Conservation (phyloP, 2,329 filamentous ascomycete genomes). For the Alternaria triticina region DNA sequence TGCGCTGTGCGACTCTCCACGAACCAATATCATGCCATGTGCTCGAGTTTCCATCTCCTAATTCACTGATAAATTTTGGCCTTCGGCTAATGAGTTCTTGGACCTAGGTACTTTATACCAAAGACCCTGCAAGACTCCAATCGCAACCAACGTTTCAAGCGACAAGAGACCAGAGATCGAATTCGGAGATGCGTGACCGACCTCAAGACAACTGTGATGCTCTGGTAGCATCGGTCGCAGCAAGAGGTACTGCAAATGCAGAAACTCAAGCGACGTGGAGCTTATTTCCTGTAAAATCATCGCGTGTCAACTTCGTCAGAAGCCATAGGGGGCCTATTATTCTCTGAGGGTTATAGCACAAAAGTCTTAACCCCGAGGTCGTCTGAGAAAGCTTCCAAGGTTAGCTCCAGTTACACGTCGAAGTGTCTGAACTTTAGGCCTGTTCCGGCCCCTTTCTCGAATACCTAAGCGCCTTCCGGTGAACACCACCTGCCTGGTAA, state of each 20-base stretch:
- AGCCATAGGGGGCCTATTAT: neutral
- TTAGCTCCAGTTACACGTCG: neutral
- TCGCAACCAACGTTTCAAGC: neutral
- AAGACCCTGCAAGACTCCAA: neutral
- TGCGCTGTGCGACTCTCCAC: neutral
- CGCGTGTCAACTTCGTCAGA: neutral
- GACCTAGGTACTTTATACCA: neutral
- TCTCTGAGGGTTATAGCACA: neutral
- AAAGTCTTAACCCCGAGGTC: neutral
- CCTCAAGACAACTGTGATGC: neutral
- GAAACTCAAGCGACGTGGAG: neutral
- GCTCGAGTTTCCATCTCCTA: neutral
- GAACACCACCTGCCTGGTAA: neutral
- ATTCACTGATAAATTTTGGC: neutral
- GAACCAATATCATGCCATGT: neutral
- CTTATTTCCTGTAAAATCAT: neutral
- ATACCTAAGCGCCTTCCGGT: neutral
- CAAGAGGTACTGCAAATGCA: neutral
- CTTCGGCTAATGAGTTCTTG: neutral
- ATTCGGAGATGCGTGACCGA: neutral
- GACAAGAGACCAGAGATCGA: neutral
- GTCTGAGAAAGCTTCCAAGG: neutral
- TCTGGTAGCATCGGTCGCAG: neutral
- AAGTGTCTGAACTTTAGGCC: neutral
- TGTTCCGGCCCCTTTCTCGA: neutral